A percentile compares a stretch with the other conserved stretches of the same genome.
These are phyloP conservation scores for Corniculantispora saksenae DNA, from an alignment of 2,329 filamentous ascomycete species.

Conservation along the genomic window DNA sequence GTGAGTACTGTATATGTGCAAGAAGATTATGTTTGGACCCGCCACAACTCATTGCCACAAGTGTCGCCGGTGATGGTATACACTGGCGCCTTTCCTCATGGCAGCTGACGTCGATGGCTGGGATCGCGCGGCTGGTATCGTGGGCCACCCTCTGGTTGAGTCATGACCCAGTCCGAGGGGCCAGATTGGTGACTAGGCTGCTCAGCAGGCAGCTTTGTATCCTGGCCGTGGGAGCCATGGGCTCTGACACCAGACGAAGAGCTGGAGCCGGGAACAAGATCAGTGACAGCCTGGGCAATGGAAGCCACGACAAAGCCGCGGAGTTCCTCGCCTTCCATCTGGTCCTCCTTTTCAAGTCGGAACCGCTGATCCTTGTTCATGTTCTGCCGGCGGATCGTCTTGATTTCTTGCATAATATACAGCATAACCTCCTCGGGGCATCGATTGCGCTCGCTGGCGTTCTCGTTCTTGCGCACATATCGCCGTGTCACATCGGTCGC, in stretches of 20 bases:
- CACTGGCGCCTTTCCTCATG: conserved; percentile 27
- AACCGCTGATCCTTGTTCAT: conserved; percentile 85
- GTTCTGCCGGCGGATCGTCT: conserved; percentile 77
- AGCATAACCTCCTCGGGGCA: conserved; percentile 88
- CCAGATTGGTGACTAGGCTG: conserved; percentile 55
- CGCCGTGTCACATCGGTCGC: conserved; percentile 66
- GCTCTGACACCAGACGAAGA: conserved; percentile 29
- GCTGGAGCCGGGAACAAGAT: conserved; percentile 57
- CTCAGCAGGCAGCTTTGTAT: conserved; percentile 63
- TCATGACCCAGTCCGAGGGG: conserved; percentile 52
- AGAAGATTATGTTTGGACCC: conserved; percentile 21
- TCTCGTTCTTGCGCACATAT: conserved; percentile 70
- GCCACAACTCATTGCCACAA: conserved; percentile 16
- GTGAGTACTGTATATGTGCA: conserved; percentile 20
- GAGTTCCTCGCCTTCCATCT: conserved; percentile 73
- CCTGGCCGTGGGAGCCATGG: conserved; percentile 42
- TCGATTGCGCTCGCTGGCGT: conserved; percentile 72
- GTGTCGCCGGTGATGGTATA: conserved; percentile 13
- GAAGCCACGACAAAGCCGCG: conserved; percentile 72
- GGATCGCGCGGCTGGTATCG: conserved; percentile 49
- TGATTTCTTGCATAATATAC: conserved; percentile 91
- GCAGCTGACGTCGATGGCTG: conserved; percentile 40
- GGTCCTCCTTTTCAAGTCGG: conserved; percentile 77
- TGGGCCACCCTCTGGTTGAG: conserved; percentile 45
- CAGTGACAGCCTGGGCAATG: conserved; percentile 72